Evolutionary conservation across 306 rosid species (phyloP).

Genomic region (Carpinus fangiana): DNA sequence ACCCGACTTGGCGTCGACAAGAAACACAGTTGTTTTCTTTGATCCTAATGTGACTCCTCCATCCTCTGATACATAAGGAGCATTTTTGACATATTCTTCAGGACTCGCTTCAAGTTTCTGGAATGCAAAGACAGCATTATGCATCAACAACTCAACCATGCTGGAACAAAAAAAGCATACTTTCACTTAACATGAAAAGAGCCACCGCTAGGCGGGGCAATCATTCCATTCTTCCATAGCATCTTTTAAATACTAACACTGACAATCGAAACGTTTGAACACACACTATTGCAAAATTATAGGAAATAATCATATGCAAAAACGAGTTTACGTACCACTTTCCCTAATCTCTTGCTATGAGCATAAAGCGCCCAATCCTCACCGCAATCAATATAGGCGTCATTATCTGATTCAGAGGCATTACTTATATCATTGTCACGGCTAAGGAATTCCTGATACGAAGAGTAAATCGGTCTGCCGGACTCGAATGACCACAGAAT

Average conservation of each 20-base stretch:
- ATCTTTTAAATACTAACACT: background rate
- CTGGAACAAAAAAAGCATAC: background rate
- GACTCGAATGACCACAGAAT: slow-evolving; percentile 68
- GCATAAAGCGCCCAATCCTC: slow-evolving; percentile 69
- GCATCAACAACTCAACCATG: slow-evolving; percentile 1
- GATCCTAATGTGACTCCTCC: slow-evolving; percentile 77
- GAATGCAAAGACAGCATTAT: slow-evolving; percentile 31
- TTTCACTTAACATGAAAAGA: background rate
- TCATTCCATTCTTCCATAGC: background rate
- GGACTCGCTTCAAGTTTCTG: slow-evolving; percentile 57
- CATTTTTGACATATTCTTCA: slow-evolving; percentile 51
- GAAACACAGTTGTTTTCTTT: slow-evolving; percentile 53
- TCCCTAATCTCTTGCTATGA: slow-evolving; percentile 49
- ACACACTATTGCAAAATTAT: background rate
- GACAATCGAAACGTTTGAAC: background rate
- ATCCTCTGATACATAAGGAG: slow-evolving; percentile 61
- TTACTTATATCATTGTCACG: slow-evolving; percentile 40
- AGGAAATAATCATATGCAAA: background rate
- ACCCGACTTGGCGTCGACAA: slow-evolving; percentile 64
- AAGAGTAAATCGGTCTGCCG: slow-evolving; percentile 57
- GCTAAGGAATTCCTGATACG: slow-evolving; percentile 46
- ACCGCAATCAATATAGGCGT: slow-evolving; percentile 59
- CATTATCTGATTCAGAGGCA: slow-evolving; percentile 24
- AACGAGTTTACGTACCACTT: slow-evolving; percentile 44
- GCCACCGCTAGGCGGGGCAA: background rate